phyloP scores from a whole-genome alignment of 495 filamentous ascomycete species.

The Podospora conica region DNA sequence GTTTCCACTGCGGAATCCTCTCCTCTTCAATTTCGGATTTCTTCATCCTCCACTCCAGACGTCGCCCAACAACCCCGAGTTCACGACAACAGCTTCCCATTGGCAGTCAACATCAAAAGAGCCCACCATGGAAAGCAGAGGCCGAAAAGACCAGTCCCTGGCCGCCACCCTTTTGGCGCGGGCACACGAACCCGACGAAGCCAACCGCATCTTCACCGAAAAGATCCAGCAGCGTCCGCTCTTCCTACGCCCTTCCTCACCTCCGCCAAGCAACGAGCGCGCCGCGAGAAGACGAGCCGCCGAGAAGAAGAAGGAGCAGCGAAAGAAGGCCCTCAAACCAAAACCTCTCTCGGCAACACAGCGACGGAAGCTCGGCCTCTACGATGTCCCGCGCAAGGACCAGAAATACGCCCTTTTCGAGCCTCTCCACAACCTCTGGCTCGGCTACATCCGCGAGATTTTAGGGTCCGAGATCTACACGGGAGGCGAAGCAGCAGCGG shows the following conservation, averaged over 20 bases:
- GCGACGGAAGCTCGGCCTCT: conserved; percentile 64
- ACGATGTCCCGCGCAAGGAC: conserved; percentile 62
- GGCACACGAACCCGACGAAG: conserved; percentile 66
- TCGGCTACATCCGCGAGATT: conserved; percentile 73
- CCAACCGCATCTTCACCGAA: conserved; percentile 65
- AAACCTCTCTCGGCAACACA: conserved; percentile 73
- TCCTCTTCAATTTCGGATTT: background rate
- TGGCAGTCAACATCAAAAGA: background rate
- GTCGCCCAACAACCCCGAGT: background rate
- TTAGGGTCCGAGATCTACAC: conserved; percentile 46
- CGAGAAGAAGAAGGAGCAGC: conserved; percentile 51
- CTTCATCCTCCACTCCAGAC: background rate
- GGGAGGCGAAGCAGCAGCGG: conserved; percentile 43
- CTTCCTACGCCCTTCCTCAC: conserved; percentile 65
- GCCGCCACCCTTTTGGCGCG: conserved; percentile 63
- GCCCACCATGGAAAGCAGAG: conserved; percentile 13
- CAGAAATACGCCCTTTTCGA: conserved; percentile 72
- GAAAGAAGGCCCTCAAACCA: conserved; percentile 56
- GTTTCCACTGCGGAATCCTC: background rate
- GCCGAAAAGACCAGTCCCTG: conserved; percentile 36
- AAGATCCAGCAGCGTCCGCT: conserved; percentile 80
- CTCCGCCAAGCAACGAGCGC: conserved; percentile 58
- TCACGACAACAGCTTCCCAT: background rate
- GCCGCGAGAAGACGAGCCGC: conserved; percentile 51
- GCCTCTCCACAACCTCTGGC: conserved; percentile 72